A percentile compares a stretch with the other conserved stretches of the same genome.
Evolutionary conservation across 352 stramenopile species (phyloP).

Genomic region (Phytophthora hybrid): DNA sequence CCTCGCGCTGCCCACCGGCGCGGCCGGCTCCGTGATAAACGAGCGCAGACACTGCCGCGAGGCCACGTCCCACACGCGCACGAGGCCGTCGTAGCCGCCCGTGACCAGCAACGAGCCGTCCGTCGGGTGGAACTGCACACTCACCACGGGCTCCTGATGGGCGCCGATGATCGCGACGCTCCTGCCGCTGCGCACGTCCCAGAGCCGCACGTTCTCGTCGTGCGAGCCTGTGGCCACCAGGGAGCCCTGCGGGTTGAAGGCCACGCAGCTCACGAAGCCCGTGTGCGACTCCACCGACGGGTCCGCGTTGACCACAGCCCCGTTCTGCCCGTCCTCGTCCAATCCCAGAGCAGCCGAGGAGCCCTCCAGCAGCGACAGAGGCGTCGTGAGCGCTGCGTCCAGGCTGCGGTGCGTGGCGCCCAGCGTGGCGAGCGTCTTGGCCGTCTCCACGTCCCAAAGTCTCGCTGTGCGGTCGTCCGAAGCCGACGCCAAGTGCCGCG

Average conservation of each 20-base stretch:
- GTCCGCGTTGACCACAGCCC: constrained; percentile 37
- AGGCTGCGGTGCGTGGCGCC: constrained; percentile 53
- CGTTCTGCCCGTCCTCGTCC: constrained; percentile 29
- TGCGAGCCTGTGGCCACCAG: constrained; percentile 92
- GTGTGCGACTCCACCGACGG: constrained; percentile 89
- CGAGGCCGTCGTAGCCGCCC: constrained; percentile 78
- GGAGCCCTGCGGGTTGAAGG: constrained; percentile 95
- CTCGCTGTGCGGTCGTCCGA: constrained; percentile 96
- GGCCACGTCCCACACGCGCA: constrained; percentile 96
- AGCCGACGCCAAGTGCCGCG: constrained; percentile 91
- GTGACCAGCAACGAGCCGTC: constrained; percentile 95
- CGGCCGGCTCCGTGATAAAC: constrained; percentile 73
- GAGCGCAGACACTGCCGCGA: constrained; percentile 96
- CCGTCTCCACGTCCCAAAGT: constrained; percentile 95
- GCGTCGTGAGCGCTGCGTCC: constrained; percentile 41
- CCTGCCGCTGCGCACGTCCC: constrained; percentile 94
- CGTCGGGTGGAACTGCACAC: constrained; percentile 92
- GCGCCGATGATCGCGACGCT: constrained; percentile 90
- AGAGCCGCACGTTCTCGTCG: constrained; percentile 96
- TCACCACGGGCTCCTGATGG: constrained; percentile 96
- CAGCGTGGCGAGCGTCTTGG: constrained; percentile 75
- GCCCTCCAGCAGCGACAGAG: constrained; percentile 40
- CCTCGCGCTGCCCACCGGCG: constrained; percentile 76
- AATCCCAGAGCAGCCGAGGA: constrained; percentile 31
- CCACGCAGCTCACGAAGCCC: constrained; percentile 96